These are phyloP conservation scores for Lachnum nothofagi DNA, from an alignment of 2,329 filamentous ascomycete genomes.

Conservation along the genomic window DNA sequence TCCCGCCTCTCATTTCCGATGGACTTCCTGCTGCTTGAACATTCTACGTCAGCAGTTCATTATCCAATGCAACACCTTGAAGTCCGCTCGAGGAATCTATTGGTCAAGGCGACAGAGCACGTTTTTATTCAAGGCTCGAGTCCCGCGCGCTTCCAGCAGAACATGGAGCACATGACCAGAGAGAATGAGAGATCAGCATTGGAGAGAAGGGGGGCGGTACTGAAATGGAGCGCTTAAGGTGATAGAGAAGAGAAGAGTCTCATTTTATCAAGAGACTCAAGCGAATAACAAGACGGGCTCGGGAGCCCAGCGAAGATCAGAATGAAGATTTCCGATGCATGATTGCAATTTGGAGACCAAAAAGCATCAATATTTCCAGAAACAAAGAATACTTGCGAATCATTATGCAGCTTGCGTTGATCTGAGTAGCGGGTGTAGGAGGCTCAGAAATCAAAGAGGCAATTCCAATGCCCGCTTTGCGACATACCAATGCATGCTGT, in stretches of 20 bases:
- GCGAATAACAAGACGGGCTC: not conserved
- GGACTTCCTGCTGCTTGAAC: not conserved
- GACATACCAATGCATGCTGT: no score
- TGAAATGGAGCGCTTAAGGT: slow-evolving; percentile 17
- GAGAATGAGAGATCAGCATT: slow-evolving; percentile 8
- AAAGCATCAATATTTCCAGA: no score
- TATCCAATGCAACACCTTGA: not conserved
- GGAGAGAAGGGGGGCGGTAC: slow-evolving; percentile 13
- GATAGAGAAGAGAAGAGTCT: not conserved
- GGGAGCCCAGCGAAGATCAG: not conserved
- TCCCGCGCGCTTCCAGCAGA: slow-evolving; percentile 18
- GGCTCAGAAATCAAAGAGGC: no score
- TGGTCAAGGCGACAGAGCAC: slow-evolving; percentile 8
- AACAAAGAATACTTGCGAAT: no score
- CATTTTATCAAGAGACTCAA: not conserved
- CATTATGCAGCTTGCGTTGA: no score
- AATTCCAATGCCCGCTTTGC: no score
- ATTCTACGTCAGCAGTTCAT: not conserved
- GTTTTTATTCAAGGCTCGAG: slow-evolving; percentile 1
- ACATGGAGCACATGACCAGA: slow-evolving; percentile 14
- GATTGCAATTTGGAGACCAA: no score
- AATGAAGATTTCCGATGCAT: no score
- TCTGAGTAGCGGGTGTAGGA: no score
- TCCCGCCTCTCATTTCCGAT: not conserved
- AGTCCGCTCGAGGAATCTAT: not conserved